phyloP scores from a whole-genome alignment of 1,139 yeast species.

The Suhomyces kunorum region DNA sequence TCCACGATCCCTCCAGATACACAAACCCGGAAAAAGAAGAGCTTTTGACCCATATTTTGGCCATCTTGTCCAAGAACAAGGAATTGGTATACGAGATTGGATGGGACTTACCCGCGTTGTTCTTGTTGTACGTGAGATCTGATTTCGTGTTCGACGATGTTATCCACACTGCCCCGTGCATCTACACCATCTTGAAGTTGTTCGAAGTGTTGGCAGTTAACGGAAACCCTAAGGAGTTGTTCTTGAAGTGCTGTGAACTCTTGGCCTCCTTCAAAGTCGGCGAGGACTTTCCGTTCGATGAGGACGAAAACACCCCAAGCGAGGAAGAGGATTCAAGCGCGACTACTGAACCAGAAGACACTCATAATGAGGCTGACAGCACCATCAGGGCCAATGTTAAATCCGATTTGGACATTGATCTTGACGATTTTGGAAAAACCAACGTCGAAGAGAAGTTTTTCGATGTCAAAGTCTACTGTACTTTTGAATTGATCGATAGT shows the following conservation, averaged over 20 bases:
- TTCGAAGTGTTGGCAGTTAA: slow-evolving; percentile 59
- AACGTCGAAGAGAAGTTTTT: slow-evolving; percentile 25
- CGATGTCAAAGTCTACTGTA: slow-evolving; percentile 61
- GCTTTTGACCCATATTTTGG: slow-evolving; percentile 39
- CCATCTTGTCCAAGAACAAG: slow-evolving; percentile 43
- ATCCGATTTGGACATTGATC: neutral
- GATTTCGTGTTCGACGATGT: slow-evolving; percentile 17
- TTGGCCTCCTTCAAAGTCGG: slow-evolving; percentile 30
- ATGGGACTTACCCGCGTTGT: slow-evolving; percentile 79
- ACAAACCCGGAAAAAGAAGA: slow-evolving; percentile 49
- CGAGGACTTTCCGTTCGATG: slow-evolving; percentile 10
- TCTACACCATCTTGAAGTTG: slow-evolving; percentile 44
- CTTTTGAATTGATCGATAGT: slow-evolving; percentile 60
- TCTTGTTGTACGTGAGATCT: slow-evolving; percentile 49
- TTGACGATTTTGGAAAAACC: neutral
- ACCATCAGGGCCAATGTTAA: neutral
- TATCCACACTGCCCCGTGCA: slow-evolving; percentile 37
- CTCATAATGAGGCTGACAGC: neutral
- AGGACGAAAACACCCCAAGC: neutral
- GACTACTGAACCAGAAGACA: neutral
- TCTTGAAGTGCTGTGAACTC: slow-evolving; percentile 68
- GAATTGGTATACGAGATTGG: slow-evolving; percentile 69
- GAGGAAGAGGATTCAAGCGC: slow-evolving; percentile 1
- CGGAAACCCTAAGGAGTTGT: slow-evolving; percentile 81
- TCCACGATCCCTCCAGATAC: slow-evolving; percentile 50